Conservation (phyloP, 345 rosid species). For the Eucalyptus sp. region DNA sequence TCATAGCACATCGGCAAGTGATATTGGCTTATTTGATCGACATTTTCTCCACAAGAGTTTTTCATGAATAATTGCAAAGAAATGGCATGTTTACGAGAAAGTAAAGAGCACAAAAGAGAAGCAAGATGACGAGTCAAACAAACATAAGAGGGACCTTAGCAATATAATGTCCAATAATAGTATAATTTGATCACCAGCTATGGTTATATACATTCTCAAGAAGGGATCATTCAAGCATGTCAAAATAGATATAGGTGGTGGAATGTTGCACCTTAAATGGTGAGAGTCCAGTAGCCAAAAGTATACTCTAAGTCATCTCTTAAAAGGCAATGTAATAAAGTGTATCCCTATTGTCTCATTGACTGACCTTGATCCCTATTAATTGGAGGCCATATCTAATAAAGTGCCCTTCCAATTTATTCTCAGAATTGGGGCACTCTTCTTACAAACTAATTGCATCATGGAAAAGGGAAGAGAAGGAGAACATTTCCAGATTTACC, state of each 20-base stretch:
- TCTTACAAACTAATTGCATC: not conserved
- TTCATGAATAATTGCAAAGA: not conserved
- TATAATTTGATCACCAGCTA: too few species aligned
- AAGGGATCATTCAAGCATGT: rapidly evolving
- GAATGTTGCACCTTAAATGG: rapidly evolving
- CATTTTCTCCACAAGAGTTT: not conserved
- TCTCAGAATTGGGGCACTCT: not conserved
- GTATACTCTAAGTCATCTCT: too few species aligned
- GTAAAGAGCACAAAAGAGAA: not conserved
- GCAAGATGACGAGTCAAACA: not conserved
- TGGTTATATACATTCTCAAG: too few species aligned
- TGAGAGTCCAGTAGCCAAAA: too few species aligned
- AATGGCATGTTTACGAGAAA: not conserved
- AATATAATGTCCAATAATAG: not conserved
- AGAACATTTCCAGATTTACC: not conserved
- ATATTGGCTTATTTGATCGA: not conserved
- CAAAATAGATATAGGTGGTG: too few species aligned
- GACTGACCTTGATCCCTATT: too few species aligned
- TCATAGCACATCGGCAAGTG: not conserved
- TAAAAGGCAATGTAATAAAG: too few species aligned
- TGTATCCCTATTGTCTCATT: too few species aligned
- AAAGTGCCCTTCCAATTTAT: too few species aligned
- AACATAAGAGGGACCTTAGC: not conserved
- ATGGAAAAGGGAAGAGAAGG: not conserved
- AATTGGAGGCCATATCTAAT: too few species aligned